Conservation (phyloP, 495 filamentous ascomycete species). For the Lasiosphaeria ovina region DNA sequence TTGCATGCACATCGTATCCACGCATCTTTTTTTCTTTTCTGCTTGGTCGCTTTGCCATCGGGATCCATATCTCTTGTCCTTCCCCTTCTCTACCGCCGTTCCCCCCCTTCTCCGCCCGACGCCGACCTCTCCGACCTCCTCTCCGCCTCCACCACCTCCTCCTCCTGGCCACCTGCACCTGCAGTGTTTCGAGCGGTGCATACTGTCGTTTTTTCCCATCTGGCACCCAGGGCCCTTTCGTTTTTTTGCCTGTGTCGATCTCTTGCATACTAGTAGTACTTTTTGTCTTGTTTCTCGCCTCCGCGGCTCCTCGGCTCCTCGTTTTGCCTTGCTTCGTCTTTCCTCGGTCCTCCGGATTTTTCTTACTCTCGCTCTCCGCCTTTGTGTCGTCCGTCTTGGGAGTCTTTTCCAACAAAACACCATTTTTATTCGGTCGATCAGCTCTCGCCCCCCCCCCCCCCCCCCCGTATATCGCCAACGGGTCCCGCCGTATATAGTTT, state of each 20-base stretch:
- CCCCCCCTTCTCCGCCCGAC: constrained; percentile 1
- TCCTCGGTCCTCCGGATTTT: neutral
- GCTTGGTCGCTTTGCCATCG: neutral
- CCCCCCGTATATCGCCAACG: no score
- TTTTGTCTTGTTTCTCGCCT: neutral
- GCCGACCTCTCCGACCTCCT: neutral
- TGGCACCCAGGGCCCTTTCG: no score
- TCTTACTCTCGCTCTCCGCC: neutral
- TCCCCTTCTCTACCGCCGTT: constrained; percentile 6
- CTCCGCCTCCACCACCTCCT: neutral
- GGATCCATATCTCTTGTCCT: neutral
- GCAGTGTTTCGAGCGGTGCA: neutral
- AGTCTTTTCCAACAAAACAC: neutral
- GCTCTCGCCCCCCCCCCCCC: neutral
- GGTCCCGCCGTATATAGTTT: no score
- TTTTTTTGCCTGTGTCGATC: constrained; percentile 2
- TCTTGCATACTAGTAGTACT: neutral
- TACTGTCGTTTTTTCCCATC: no score
- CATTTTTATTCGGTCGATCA: neutral
- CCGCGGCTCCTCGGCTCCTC: no score
- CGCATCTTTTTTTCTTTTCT: neutral
- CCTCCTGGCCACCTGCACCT: constrained; percentile 11
- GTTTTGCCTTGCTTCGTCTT: no score
- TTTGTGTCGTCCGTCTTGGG: neutral
- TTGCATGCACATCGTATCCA: constrained; percentile 4